Conservation (phyloP, 75 land plant genomes). For the Cryptomeria japonica region DNA sequence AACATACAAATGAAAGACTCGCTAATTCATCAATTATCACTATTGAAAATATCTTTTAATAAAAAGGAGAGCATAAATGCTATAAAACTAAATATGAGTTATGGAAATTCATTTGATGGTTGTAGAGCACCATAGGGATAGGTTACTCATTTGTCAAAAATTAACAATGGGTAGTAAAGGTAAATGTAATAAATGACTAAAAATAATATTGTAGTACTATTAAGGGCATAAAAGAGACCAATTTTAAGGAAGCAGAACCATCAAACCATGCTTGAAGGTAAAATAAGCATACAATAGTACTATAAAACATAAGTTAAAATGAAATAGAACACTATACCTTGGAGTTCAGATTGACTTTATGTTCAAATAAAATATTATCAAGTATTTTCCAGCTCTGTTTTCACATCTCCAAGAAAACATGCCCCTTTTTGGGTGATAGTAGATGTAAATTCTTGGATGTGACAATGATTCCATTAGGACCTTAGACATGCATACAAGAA, state of each 20-base stretch:
- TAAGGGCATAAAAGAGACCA: background rate
- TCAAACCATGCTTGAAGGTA: background rate
- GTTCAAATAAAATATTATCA: constrained; percentile 69
- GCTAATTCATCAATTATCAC: constrained; percentile 34
- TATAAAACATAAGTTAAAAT: background rate
- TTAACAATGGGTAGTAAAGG: background rate
- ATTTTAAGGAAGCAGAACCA: background rate
- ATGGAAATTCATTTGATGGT: background rate
- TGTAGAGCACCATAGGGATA: no score
- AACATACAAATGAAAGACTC: no score
- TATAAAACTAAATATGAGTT: background rate
- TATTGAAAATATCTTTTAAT: constrained; percentile 27
- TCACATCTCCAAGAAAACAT: constrained; percentile 61
- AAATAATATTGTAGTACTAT: background rate
- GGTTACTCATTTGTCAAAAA: background rate
- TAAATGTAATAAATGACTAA: background rate
- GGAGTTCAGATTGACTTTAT: constrained; percentile 76
- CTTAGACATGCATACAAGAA: background rate
- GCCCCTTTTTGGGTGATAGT: constrained; percentile 71
- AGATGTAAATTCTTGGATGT: constrained; percentile 64
- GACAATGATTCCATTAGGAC: background rate
- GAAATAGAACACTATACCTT: constrained; percentile 33
- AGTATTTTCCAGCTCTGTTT: constrained; percentile 62
- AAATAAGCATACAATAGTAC: background rate
- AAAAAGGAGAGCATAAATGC: background rate